Base-by-base conservation (phyloP, 768 basidiomycete species). In the Macrolepiota dolichaula region DNA sequence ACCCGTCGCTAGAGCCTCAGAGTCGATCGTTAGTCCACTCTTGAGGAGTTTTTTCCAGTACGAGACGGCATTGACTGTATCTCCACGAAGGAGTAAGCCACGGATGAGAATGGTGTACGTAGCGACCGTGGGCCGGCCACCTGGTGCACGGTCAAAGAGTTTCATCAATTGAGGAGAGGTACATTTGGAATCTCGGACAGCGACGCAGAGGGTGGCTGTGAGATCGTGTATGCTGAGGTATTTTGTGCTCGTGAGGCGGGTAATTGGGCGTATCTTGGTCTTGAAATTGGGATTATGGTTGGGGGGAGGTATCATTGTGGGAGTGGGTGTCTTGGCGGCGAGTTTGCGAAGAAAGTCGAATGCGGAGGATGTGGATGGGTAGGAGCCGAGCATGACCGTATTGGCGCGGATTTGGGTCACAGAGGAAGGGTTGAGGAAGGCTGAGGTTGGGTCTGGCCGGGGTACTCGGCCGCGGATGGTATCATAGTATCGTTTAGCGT, bases 61-160 rank as follows among this genome's bases (percentile, higher is more conserved):
- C 1, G 64, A 64, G 38, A 76, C 66, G 0, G 87, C 86, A 1
- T 73, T 68, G 6, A 67, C 52, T 57, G 70, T 71, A 13, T 77
- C 76, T 27, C 72, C 64, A 51, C 81, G 81, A 11, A 72, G 70
- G 12, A 86, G 64, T 7, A 89, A 71, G 0, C 81, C 86, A 32
- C 79, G 79, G 42, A 89, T 76, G 60, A 85, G 70, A 29, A 84
- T 71, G 19, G 84, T 85, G 65, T 85, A 81, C 0, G 85, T 79
- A 0, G 74, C 79, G 12, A 77, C 71, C 2, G 76, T 82, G 0
- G 81, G 78, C 27, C 70, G 72, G 24, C 81, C 71, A 19, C 51
- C 10, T 62, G 65, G 36, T 66, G 49, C 1, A 75, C 64, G 19
- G 75, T 64, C 36, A 75, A 72, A 0, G 59, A 36, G 3, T 29